These are phyloP conservation scores for Colletotrichum caudatum DNA, from an alignment of 2,329 filamentous ascomycete genomes.

Conservation along the genomic window DNA sequence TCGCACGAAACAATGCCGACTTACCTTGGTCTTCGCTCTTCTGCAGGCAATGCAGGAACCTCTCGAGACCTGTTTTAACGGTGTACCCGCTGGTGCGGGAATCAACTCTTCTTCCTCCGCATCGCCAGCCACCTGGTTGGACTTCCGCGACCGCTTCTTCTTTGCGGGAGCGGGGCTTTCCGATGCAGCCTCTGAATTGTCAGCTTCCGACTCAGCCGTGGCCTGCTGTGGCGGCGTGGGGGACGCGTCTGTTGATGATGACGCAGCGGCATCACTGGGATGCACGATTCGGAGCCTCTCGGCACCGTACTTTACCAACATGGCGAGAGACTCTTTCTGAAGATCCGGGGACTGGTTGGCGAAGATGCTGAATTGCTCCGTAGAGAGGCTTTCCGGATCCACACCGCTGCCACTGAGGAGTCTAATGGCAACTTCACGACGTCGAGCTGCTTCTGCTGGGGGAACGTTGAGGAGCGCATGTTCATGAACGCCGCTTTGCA, in stretches of 20 bases:
- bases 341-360: conserved; percentile 69
- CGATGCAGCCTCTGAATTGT: conserved; percentile 31
- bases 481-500: conserved; percentile 40
- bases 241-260: conserved; percentile 46
- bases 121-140: conserved; percentile 15
- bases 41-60: conserved; percentile 55
- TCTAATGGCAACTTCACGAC: conserved; percentile 61
- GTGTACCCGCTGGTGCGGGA: conserved; percentile 17
- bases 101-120: conserved; percentile 14
- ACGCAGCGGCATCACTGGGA: conserved; percentile 53
- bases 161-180: conserved; percentile 32
- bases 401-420: conserved; percentile 61
- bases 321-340: conserved; percentile 65
- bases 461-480: conserved; percentile 46
- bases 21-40: conserved; percentile 54
- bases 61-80: conserved; percentile 44
- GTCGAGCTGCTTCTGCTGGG: conserved; percentile 62
- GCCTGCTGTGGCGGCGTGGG: conserved; percentile 43
- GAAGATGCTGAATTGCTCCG: conserved; percentile 70
- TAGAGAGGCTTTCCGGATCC: conserved; percentile 64
- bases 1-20: conserved; percentile 1
- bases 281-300: conserved; percentile 69
- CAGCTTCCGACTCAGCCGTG: conserved; percentile 22
- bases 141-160: conserved; percentile 39
- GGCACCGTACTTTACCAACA: conserved; percentile 69